Conservation (phyloP, 495 filamentous ascomycete genomes). For the Lasiosphaeria miniovina region DNA sequence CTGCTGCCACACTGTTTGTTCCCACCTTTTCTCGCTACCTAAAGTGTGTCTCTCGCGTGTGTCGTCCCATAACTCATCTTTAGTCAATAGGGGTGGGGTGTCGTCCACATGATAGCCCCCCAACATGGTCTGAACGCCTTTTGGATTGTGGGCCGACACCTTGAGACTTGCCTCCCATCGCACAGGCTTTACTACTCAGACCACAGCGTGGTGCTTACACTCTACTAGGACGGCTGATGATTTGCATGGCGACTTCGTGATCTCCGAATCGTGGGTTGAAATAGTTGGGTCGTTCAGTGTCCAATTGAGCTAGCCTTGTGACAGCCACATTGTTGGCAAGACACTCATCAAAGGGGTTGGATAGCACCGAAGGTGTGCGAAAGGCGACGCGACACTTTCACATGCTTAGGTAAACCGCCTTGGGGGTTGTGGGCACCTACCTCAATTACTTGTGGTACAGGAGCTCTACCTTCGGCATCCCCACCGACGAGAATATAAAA, state of each 20-base stretch:
- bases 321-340: background rate
- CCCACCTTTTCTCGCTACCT: background rate
- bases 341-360: background rate
- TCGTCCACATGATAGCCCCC: slow-evolving; percentile 1
- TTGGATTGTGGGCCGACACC: background rate
- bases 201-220: background rate
- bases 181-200: background rate
- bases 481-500: background rate
- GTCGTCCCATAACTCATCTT: background rate
- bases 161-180: background rate
- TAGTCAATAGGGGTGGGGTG: slow-evolving; percentile 1
- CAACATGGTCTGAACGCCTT: background rate
- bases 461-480: too few species aligned
- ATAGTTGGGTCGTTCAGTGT: background rate
- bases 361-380: background rate
- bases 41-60: background rate
- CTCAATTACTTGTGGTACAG: too few species aligned
- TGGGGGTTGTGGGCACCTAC: background rate
- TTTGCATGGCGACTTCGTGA: background rate
- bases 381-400: background rate
- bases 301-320: background rate
- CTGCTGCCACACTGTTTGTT: background rate
- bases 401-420: background rate
- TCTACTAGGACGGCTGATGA: background rate
- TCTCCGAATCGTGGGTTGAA: background rate